Percentiles rank a stretch among this genome's conserved stretches.
These are phyloP conservation scores for Boletus rex-veris DNA, from an alignment of 768 basidiomycete genomes.

Conservation along the genomic window DNA sequence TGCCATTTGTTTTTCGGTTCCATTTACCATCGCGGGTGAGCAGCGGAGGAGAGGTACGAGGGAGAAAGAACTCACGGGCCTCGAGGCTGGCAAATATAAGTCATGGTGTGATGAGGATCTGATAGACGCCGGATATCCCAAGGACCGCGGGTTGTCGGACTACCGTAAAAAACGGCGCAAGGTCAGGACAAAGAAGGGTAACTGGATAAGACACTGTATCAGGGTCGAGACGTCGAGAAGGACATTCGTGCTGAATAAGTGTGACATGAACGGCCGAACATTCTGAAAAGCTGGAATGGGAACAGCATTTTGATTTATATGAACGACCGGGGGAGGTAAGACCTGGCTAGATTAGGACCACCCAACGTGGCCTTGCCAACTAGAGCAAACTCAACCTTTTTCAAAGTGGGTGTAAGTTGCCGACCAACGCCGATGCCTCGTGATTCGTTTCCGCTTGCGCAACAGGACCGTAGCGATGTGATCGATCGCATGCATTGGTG, in stretches of 20 bases:
- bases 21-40: not conserved
- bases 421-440: slow-evolving; percentile 22
- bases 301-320: slow-evolving; percentile 1
- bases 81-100: slow-evolving; percentile 17
- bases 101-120: slow-evolving; percentile 7
- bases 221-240: no score
- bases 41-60: slow-evolving; percentile 10
- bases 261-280: slow-evolving; percentile 9
- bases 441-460: slow-evolving; percentile 23
- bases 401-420: not conserved
- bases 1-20: slow-evolving; percentile 4
- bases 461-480: not conserved
- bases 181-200: no score
- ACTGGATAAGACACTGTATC: no score
- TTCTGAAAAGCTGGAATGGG: not conserved
- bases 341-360: slow-evolving; percentile 3
- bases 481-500: slow-evolving; percentile 12
- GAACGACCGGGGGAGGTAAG: slow-evolving; percentile 15
- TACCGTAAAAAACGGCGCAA: not conserved
- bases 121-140: slow-evolving; percentile 7
- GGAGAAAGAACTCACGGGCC: slow-evolving; percentile 4
- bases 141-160: not conserved
- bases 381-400: not conserved
- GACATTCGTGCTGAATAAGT: not conserved
- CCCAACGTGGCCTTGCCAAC: slow-evolving; percentile 11